Evolutionary conservation across 768 basidiomycete species (phyloP).

Genomic region (Dentipellis sp.): DNA sequence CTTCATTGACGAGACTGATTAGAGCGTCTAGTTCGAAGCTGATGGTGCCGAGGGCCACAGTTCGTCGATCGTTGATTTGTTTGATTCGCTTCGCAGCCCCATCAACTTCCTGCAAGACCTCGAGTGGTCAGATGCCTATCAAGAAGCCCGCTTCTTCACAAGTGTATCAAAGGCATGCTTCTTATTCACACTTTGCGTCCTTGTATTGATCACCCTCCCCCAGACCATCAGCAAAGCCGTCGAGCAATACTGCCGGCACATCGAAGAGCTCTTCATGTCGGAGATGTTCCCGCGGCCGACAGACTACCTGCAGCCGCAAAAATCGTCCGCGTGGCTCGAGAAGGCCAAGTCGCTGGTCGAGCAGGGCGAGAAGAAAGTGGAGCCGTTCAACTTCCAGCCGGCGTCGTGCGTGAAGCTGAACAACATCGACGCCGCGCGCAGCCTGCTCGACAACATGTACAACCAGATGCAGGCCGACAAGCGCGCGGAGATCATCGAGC

Average conservation of each 20-base stretch:
- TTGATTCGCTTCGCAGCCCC: slow-evolving; percentile 88
- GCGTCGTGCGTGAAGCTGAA: slow-evolving; percentile 97
- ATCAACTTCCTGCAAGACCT: slow-evolving; percentile 82
- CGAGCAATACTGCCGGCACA: slow-evolving; percentile 81
- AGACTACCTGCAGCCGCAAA: slow-evolving; percentile 75
- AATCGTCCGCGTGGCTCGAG: slow-evolving; percentile 83
- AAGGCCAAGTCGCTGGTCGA: slow-evolving; percentile 75
- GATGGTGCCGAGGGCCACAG: slow-evolving; percentile 78
- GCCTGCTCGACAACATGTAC: slow-evolving; percentile 90
- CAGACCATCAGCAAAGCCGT: slow-evolving; percentile 89
- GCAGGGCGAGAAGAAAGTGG: slow-evolving; percentile 82
- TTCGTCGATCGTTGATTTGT: slow-evolving; percentile 95
- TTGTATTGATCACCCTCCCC: not conserved
- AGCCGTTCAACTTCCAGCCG: slow-evolving; percentile 89
- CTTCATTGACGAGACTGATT: no score
- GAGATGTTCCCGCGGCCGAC: slow-evolving; percentile 88
- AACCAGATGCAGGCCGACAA: slow-evolving; percentile 85
- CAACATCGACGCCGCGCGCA: slow-evolving; percentile 89
- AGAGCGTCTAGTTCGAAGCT: slow-evolving; percentile 55
- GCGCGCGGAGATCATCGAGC: slow-evolving; percentile 53
- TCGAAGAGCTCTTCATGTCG: slow-evolving; percentile 86
- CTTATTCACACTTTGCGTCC: not conserved
- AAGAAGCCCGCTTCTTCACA: slow-evolving; percentile 86
- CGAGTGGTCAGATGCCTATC: slow-evolving; percentile 87
- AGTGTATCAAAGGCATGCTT: slow-evolving; percentile 68